Evolutionary conservation across 139 green algal species (phyloP), one percentile per base, ranked within the genome.

Genomic region (Chlamydomonas sphaeroides): DNA sequence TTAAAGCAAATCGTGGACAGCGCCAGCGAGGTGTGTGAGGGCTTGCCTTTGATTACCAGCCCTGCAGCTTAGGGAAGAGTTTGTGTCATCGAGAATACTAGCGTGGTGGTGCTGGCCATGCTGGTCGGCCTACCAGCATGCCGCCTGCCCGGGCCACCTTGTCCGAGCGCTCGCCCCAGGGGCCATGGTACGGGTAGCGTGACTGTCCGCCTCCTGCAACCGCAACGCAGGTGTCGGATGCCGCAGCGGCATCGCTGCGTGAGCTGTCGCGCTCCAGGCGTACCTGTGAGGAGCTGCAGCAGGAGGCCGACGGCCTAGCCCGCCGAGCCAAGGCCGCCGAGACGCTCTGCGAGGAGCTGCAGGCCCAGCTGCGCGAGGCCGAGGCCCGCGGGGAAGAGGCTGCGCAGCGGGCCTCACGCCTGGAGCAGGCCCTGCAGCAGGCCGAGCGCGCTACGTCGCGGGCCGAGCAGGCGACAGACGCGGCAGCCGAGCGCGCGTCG

Each of bases 1-100:
- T 63, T 83, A 5, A 73, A 73, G 33, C 33, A 65, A 2, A 42
- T 83, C 0, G 45, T 73, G 32, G 76, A 83, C 18, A 74, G 62
- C 45, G 76, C 76, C 21, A 57, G 33, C 62, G 76, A 83, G 76
- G 74, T 80, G 35, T 1, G 74, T 41, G 28, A 33, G 36, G 2
- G 32, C 65, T 35, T 1, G 6, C 41, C n/a, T n/a, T 69, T 20
- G 17, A 45, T 48, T 23, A 45, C n/a, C n/a, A n/a, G n/a, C n/a
- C n/a, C n/a, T n/a, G n/a, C n/a, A n/a, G n/a, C n/a, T n/a, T n/a
- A n/a, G n/a, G n/a, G n/a, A n/a, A n/a, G n/a, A n/a, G n/a, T n/a
- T n/a, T n/a, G n/a, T n/a, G n/a, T n/a, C n/a, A n/a, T n/a, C n/a
- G n/a, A n/a, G n/a, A n/a, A n/a, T n/a, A n/a, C n/a, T n/a, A n/a